Evolutionary conservation across 768 basidiomycete species (phyloP).

Genomic region (Lyophyllum shimeji): DNA sequence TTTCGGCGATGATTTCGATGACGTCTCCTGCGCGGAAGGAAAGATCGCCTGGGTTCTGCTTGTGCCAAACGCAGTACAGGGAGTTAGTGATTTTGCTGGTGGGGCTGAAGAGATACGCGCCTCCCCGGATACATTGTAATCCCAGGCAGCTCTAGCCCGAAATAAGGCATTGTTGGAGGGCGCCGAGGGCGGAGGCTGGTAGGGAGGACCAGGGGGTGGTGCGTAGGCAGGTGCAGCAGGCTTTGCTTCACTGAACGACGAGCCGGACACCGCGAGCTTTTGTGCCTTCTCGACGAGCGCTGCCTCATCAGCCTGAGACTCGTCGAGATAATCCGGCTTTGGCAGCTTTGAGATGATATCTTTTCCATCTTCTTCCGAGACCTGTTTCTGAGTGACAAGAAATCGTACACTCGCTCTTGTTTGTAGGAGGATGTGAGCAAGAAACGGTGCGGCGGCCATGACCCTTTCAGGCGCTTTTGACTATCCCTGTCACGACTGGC

Average conservation of each 20-base stretch:
- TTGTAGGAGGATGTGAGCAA: constrained; percentile 51
- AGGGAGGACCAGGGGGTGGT: background rate
- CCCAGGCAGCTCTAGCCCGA: constrained; percentile 59
- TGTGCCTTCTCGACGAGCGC: constrained; percentile 5
- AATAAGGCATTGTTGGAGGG: constrained; percentile 25
- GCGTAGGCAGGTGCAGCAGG: constrained; percentile 7
- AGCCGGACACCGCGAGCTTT: constrained; percentile 3
- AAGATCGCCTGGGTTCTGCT: constrained; percentile 71
- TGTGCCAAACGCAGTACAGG: background rate
- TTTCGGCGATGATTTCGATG: constrained; percentile 72
- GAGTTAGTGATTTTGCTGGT: background rate
- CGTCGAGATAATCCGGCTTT: background rate
- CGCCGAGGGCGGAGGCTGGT: constrained; percentile 4
- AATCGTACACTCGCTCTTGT: constrained; percentile 58
- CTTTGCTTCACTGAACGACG: constrained; percentile 7
- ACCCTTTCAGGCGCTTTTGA: background rate
- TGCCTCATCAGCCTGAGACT: background rate
- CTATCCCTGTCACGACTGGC: too few species aligned
- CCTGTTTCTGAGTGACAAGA: constrained; percentile 46
- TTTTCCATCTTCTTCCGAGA: constrained; percentile 44
- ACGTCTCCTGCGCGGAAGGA: constrained; percentile 72
- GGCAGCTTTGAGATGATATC: constrained; percentile 46
- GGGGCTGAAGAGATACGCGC: constrained; percentile 28
- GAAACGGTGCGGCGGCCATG: constrained; percentile 16
- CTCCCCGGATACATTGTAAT: constrained; percentile 58